Base-by-base conservation (phyloP, 2,329 filamentous ascomycete species). In the Delphinella strobiligena region DNA sequence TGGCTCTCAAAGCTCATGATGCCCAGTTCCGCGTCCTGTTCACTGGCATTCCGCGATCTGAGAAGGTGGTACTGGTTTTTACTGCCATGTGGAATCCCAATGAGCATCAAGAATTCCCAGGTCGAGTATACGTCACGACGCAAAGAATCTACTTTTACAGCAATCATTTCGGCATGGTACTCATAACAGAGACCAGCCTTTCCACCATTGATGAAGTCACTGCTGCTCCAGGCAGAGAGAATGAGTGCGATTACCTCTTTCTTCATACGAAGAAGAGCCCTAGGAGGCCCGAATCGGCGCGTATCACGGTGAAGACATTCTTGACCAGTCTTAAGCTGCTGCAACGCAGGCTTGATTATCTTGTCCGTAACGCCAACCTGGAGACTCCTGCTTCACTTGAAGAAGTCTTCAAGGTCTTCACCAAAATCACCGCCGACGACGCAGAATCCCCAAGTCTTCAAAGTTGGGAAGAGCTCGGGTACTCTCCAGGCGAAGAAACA, bases 111-210 rank as follows among this genome's bases (percentile, higher is more conserved):
- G 79, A 83, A 45, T 85, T 96, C 44, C 80, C 80, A 7, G 80
- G 91, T 1, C 77, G 91, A 38, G 78, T 93, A 17, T 98, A 93
- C 57, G 79, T 94, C 44, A 96, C 89, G 1, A 72, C 80, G 0
- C 78, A 81, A 45, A 82, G 88, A 47, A 78, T 98, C 57, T 96
- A 93, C 60, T 96, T 98, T 55, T 98, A 95, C 61, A 93, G 88
- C 51, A 83, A 96, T 54, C 84, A 95, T 54, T 78, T 95, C 57
- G 91, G 91, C 4, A 71, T 98, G 4, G 82, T 96, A 1, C 71
- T 94, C 27, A 83, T 89, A 1, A 89, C 87, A 37, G 75, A 75
- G 12, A 75, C 93, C 37, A 77, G 72, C 40, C 68, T 98, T 42
- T 73, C 79, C 40, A 78, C 74, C 15, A 85, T 98, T 41, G 77